phyloP scores from a whole-genome alignment of 2,329 filamentous ascomycete species.

The Triangularia verruculosa region DNA sequence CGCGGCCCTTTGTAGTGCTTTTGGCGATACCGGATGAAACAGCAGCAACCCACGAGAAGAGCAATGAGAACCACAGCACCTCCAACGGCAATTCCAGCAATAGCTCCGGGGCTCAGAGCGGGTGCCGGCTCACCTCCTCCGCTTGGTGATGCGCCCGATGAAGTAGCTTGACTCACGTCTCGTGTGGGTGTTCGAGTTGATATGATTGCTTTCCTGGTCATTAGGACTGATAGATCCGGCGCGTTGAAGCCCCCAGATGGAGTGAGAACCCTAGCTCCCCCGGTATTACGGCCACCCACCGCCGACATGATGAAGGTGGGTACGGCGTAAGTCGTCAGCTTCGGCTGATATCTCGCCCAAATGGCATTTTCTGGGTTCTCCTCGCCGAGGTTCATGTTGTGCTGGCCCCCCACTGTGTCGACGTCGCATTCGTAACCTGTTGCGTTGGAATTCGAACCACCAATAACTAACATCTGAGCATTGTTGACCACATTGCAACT shows the following conservation, averaged over 20 bases:
- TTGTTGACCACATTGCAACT: slow-evolving; percentile 21
- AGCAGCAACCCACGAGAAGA: slow-evolving; percentile 9
- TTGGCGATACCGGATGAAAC: slow-evolving; percentile 13
- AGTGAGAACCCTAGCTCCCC: slow-evolving; percentile 13
- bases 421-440: slow-evolving; percentile 19
- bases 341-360: slow-evolving; percentile 17
- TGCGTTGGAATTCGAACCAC: slow-evolving; percentile 16
- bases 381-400: slow-evolving; percentile 20
- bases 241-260: slow-evolving; percentile 14
- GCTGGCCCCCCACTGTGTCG: slow-evolving; percentile 10
- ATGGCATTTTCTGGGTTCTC: slow-evolving; percentile 16
- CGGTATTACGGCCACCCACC: slow-evolving; percentile 13
- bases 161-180: slow-evolving; percentile 3
- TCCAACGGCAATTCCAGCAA: slow-evolving; percentile 19
- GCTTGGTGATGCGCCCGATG: not conserved
- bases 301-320: slow-evolving; percentile 14
- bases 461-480: slow-evolving; percentile 21
- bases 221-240: slow-evolving; percentile 14
- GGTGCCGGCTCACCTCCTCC: not conserved
- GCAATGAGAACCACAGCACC: slow-evolving; percentile 2
- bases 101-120: slow-evolving; percentile 13
- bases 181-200: slow-evolving; percentile 12
- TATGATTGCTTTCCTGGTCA: slow-evolving; percentile 17
- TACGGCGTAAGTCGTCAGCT: slow-evolving; percentile 19
- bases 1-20: slow-evolving; percentile 11